phyloP scores from a whole-genome alignment of 148 eudicot genomes.

The Dysphania ambrosioides region DNA sequence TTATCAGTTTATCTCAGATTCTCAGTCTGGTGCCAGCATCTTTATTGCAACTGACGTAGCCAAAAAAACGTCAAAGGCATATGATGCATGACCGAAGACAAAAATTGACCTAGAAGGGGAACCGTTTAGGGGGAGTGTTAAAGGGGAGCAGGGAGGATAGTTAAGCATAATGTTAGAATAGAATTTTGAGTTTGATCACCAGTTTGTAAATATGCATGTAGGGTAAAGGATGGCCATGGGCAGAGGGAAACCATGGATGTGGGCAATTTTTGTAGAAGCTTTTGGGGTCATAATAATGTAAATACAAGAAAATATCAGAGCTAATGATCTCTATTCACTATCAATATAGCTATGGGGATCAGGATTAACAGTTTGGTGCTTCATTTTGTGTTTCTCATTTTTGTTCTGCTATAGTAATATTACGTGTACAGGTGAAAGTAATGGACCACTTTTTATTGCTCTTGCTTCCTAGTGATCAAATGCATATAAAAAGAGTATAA shows the following conservation, averaged over 20 bases:
- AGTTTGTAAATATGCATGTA: slow-evolving; percentile 14
- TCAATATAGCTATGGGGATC: too few species aligned
- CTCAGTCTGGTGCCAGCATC: neutral
- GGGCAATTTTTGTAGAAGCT: slow-evolving; percentile 29
- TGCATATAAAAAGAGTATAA: too few species aligned
- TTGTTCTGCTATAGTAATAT: too few species aligned
- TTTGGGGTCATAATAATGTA: slow-evolving; percentile 24
- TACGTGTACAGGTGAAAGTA: too few species aligned
- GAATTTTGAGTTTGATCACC: neutral
- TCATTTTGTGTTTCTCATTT: too few species aligned
- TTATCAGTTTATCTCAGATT: slow-evolving; percentile 4
- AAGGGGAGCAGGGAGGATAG: neutral
- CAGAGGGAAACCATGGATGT: slow-evolving; percentile 16
- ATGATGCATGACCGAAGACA: neutral
- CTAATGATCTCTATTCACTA: too few species aligned
- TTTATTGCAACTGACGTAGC: neutral
- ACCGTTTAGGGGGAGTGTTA: neutral
- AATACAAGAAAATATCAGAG: slow-evolving; percentile 9
- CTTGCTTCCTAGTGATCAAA: too few species aligned
- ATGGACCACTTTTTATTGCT: too few species aligned
- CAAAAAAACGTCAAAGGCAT: neutral
- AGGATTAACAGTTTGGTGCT: too few species aligned
- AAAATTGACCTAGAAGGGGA: neutral
- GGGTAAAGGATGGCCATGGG: slow-evolving; percentile 19
- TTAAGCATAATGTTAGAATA: slow-evolving; percentile 4